Evolutionary conservation across 768 basidiomycete genomes (phyloP), one percentile per base, ranked within the genome.

Genomic region (Mycena galericulata): DNA sequence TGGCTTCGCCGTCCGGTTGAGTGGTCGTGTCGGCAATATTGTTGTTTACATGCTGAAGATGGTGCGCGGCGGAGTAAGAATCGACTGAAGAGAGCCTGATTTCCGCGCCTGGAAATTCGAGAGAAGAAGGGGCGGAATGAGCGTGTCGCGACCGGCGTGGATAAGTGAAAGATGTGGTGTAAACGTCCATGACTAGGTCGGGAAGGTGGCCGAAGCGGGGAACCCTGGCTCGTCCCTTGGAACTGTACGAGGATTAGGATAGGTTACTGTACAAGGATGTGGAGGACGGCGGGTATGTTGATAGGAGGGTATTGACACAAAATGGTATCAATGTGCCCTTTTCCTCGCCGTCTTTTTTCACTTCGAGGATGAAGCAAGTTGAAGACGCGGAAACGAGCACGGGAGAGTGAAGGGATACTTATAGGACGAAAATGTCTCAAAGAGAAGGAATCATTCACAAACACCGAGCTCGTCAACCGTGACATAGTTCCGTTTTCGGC

Each of bases 121-220:
- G 83, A 68, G 90, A 87, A 60, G 88, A 86, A 73, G 88, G 80
- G 60, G 87, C 82, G 65, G 90, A 88, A 81, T 87, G 89, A 83
- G 85, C 81, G 81, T 88, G 87, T 76, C 90, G 90, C 77, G 91
- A 87, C 79, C 92, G 86, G 84, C 93, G 92, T 76, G 95, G 95
- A 83, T 93, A 92, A 74, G 92, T 92, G 87, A 98, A 97, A 76
- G 95, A 94, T 73, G 94, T 94, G 62, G 95, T 94, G 88, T 97
- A 97, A 78, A 97, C 89, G 79, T 98, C 96, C 96, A 98, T 97
- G 77, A 74, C 72, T 73, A 72, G 63, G 72, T 59, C 62, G 62
- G 50, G 68, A 74, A 59, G 62, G 63, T 55, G 61, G 67, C 27
- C 60, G 46, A 57, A 64, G 45, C 61, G 54, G 40, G 15, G 56